phyloP scores from a whole-genome alignment of 106 monocot species.

The Ottelia alismoides region DNA sequence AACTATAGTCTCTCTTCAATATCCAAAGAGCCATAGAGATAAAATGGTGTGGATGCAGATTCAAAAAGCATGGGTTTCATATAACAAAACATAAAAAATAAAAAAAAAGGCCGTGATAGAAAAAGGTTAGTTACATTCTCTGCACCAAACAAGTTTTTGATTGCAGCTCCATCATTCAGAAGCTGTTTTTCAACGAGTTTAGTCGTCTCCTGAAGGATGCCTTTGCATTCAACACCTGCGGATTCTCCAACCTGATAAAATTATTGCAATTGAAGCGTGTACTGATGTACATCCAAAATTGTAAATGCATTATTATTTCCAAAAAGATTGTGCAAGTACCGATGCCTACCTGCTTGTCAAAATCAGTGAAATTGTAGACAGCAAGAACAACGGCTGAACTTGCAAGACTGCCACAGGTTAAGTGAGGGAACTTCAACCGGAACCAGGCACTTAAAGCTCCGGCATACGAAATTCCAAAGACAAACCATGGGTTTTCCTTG shows the following conservation, averaged over 20 bases:
- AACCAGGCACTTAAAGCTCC: slow-evolving; percentile 99
- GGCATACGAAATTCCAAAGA: slow-evolving; percentile 94
- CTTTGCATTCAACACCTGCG: slow-evolving; percentile 85
- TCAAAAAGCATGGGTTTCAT: too few species aligned
- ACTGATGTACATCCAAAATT: too few species aligned
- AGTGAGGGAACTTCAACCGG: slow-evolving; percentile 92
- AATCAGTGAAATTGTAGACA: slow-evolving; percentile 81
- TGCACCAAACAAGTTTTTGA: slow-evolving; percentile 81
- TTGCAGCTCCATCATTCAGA: slow-evolving; percentile 26
- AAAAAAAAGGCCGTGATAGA: too few species aligned
- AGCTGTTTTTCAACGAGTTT: slow-evolving; percentile 70
- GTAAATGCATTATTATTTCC: too few species aligned
- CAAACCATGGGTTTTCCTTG: slow-evolving; percentile 68
- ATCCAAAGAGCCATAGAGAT: too few species aligned
- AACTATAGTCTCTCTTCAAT: too few species aligned
- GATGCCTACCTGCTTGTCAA: slow-evolving; percentile 98
- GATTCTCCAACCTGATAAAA: slow-evolving; percentile 89
- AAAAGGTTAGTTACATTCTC: slow-evolving; percentile 20
- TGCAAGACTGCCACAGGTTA: slow-evolving; percentile 97
- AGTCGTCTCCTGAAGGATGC: slow-evolving; percentile 81
- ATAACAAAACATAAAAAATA: too few species aligned
- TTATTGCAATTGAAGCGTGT: too few species aligned
- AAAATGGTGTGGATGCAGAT: too few species aligned
- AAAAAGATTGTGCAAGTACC: too few species aligned
- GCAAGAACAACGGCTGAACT: slow-evolving; percentile 95